These are phyloP conservation scores for Fusarium chlamydosporum DNA, from an alignment of 2,329 filamentous ascomycete species.

Conservation along the genomic window DNA sequence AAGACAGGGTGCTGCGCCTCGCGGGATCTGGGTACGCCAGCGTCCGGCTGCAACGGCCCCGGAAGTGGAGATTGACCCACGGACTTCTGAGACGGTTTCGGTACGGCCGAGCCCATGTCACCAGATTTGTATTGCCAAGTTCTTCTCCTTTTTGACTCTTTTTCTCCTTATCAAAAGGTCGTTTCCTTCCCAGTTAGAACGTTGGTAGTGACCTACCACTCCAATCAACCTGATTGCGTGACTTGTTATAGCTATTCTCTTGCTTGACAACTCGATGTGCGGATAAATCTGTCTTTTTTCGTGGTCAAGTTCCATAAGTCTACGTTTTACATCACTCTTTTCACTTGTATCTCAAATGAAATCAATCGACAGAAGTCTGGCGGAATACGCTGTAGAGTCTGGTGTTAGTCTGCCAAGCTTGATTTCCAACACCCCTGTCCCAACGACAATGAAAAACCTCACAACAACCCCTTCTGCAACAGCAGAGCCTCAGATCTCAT, in stretches of 20 bases:
- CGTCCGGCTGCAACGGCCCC: conserved; percentile 23
- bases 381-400: too few relatives aligned
- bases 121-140: background rate
- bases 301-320: background rate
- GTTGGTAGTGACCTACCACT: conserved; percentile 1
- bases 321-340: background rate
- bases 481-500: background rate
- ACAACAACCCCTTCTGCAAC: background rate
- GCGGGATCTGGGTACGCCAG: conserved; percentile 29
- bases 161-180: background rate
- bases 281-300: background rate
- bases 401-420: rapidly evolving
- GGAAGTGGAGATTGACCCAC: conserved; percentile 12
- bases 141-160: background rate
- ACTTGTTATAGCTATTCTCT: background rate
- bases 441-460: conserved; percentile 10
- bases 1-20: conserved; percentile 29
- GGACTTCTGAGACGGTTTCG: conserved; percentile 1
- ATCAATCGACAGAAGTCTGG: too few relatives aligned
- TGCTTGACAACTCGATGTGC: conserved; percentile 1
- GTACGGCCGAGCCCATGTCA: conserved; percentile 17
- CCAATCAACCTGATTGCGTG: background rate
- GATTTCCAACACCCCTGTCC: rapidly evolving
- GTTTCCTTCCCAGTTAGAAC: too few relatives aligned
- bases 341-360: too few relatives aligned